Evolutionary conservation across 202 grass and related monocot species (phyloP), one percentile per base, ranked within the genome.

Genomic region (Schoenoplectus tabernaemontani): DNA sequence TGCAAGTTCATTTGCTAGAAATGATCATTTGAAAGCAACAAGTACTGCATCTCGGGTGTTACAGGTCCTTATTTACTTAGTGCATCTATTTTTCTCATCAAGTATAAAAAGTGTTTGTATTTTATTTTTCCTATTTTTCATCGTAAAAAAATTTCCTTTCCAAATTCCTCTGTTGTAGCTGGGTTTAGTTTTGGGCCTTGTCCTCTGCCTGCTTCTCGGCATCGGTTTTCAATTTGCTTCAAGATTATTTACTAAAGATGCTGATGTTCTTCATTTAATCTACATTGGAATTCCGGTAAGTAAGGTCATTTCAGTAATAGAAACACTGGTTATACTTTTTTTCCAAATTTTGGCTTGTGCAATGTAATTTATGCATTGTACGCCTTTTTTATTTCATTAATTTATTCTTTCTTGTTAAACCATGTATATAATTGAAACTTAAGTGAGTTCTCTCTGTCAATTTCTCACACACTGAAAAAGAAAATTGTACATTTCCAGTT

Each of bases 1-100:
- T 85, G 91, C 93, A 79, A 88, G 93, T 86, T 87, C 93, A 80
- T 97, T 97, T 93, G 91, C 91, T 82, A 81, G 82, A 78, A 89
- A 82, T 39, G 91, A 97, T 39, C 57, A 87, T 84, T 51, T 36
- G 0, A 93, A 85, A 79, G 85, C 87, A 3, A 85, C 17, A 47
- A 86, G 76, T 76, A 87, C 85, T 61, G 93, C 89, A 83, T 91
- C 87, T 46, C 91, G 91, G 74, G 78, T 97, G 64, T 83, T 97
- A 60, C 91, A 97, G 91, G 93, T 97, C 76, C 59, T 57, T 20
- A 70, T 84, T 10, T 72, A 1, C 38, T 12, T 17, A 58, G 0
- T 51, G 0, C 15, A 34, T 74, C 26, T 54, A 47, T 71, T 74
- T 34, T 54, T 33, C 8, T 54, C 15, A 33, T 50, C 2, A 51